Base-by-base conservation (phyloP, 192 early-diverging fungal species). In the Podila minutissima region DNA sequence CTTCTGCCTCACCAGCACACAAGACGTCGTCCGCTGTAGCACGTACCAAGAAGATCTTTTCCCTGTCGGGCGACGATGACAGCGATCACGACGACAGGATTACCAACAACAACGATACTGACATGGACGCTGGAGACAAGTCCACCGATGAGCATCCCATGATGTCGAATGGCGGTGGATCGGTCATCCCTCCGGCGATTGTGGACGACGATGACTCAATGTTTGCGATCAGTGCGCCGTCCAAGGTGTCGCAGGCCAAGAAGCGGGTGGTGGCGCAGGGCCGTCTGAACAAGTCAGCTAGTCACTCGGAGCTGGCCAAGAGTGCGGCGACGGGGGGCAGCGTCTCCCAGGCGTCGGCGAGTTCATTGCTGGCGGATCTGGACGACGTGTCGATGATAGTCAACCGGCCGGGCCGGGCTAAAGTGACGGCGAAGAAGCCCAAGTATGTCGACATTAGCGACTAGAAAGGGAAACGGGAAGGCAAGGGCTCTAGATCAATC, bases 361-460 rank as follows among this genome's bases (percentile, higher is more conserved):
- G 58, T 28, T 68, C 67, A 15, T 57, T 81, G 28, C 37, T 81
- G n/a, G 62, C 77, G 4, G 71, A 73, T 6, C 33, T 81, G 26
- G 71, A 72, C 9, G 71, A 81, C 32, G 67, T 73, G 20, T 69
- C 71, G 37, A 31, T 69, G 59, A 57, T 81, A 19, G 66, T 73
- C 26, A 37, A 66, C 9, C 71, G 71, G 20, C 55, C 70, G 6
- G 38, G 48, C 4, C 41, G 46, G 28, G 61, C 35, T 4, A 60
- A 61, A 6, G 48, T 71, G 4, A 55, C 62, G 20, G 10, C 51
- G 6, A 81, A 81, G 67, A 81, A 81, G 51, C 70, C 71, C 11
- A 73, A 51, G 67, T 81, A 81, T 69, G 71, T 81, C 41, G 77
- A 81, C 19, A 81, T 81, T 48, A 81, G 77, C 37, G 77, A 81